Evolutionary conservation across 208 protist genomes (phyloP), one percentile per base, ranked within the genome.

Genomic region (Trypanosoma melophagium): DNA sequence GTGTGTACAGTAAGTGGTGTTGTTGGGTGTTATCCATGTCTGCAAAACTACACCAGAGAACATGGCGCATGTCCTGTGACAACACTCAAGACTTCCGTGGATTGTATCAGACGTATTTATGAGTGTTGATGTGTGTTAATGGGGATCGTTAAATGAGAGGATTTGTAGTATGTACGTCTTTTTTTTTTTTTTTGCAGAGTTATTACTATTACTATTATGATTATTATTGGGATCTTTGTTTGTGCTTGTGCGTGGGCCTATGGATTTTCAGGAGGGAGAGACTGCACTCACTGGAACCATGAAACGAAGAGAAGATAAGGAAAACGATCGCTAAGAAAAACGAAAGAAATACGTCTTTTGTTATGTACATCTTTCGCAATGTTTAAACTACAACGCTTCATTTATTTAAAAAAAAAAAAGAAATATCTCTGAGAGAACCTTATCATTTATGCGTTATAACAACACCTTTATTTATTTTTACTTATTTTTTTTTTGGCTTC

Each of bases 11-110:
- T 69, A 17, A 92, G 82, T 42, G 89, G 89, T 25, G 66, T 92
- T 1, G 75, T 95, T 17, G 81, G 89, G 13, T 95, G 89, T 77
- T 95, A 95, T 61, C 84, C 86, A 25, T 95, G 89, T 64, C 70
- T 95, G 45, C 71, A 79, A 41, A 57, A 52, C 17, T 58, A 83
- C 72, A 61, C 88, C 12, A 71, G 70, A n/a, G 78, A 84, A 31
- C 66, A 86, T 22, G 72, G 76, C 12, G 50, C 16, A 40, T 93
- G 89, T 55, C 89, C 89, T 0, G 83, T 93, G 50, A 90, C 86
- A 40, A 45, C 71, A 1, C 60, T 76, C 41, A 64, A 62, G 13
- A 76, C 80, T 25, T 75, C 76, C 7, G 65, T 80, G 25, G 83
- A 87, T 44, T 79, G 87, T 60, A 76, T 95, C 42, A 84, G 89